phyloP scores from a whole-genome alignment of 495 filamentous ascomycete species.

The Bathelium albidoporum region DNA sequence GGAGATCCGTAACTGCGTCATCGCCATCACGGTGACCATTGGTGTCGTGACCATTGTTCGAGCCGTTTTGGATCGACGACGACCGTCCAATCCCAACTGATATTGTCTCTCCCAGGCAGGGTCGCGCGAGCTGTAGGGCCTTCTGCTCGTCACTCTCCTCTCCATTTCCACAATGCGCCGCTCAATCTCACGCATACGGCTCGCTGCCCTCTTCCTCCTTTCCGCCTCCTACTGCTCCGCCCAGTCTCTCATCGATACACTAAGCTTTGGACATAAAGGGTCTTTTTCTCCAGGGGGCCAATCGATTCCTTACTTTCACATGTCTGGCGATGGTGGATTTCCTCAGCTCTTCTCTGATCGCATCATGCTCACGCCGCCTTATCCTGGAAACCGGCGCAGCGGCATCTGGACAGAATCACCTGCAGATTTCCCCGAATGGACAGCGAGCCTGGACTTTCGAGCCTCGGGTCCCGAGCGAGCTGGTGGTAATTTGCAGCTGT shows the following conservation, averaged over 20 bases:
- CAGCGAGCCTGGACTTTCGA: constrained; percentile 75
- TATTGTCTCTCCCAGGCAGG: not conserved
- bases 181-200: not conserved
- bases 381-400: constrained; percentile 75
- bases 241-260: constrained; percentile 53
- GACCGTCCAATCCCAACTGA: not conserved
- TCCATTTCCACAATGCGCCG: not conserved
- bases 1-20: constrained; percentile 51
- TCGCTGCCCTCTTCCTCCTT: constrained; percentile 8
- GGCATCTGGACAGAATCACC: constrained; percentile 63
- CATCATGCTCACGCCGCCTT: constrained; percentile 80
- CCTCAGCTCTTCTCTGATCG: constrained; percentile 82
- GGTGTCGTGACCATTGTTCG: constrained; percentile 10
- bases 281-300: constrained; percentile 49
- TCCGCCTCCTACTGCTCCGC: constrained; percentile 42
- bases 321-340: constrained; percentile 58
- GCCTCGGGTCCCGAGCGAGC: constrained; percentile 76
- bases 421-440: constrained; percentile 47
- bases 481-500: constrained; percentile 84
- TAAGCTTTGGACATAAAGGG: constrained; percentile 65
- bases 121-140: not conserved
- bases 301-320: constrained; percentile 52
- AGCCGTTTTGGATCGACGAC: not conserved
- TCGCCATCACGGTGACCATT: constrained; percentile 60
- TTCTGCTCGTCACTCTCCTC: not conserved